Percentiles rank a stretch among this genome's conserved stretches.
Conservation (phyloP, 768 basidiomycete species). For the Trametes meyenii region DNA sequence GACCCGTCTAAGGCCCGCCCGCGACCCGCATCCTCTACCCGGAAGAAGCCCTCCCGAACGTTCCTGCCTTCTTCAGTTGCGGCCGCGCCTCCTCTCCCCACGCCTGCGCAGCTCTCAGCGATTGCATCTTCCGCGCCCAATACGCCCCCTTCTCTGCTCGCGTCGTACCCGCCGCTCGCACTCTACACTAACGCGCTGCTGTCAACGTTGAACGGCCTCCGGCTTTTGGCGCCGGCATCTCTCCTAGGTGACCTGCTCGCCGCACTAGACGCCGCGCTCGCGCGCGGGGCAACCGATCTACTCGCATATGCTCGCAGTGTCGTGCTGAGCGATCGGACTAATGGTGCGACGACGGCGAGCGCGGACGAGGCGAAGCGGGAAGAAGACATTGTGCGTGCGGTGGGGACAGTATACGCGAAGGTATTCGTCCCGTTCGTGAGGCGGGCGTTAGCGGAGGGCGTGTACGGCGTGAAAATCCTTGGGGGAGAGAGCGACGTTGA, state of each 20-base stretch:
- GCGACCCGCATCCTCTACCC: slow-evolving; percentile 1
- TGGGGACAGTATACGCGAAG: slow-evolving; percentile 58
- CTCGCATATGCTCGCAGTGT: slow-evolving; percentile 42
- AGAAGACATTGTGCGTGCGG: slow-evolving; percentile 45
- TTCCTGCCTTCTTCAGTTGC: slow-evolving; percentile 11
- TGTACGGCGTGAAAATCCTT: slow-evolving; percentile 51
- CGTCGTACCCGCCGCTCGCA: slow-evolving; percentile 78
- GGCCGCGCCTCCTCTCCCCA: slow-evolving; percentile 22
- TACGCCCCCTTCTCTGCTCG: slow-evolving; percentile 70
- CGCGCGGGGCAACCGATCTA: slow-evolving; percentile 47
- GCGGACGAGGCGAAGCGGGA: slow-evolving; percentile 35
- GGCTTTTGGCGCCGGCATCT: slow-evolving; percentile 73
- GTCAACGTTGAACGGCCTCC: slow-evolving; percentile 74
- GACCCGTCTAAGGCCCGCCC: slow-evolving; percentile 2
- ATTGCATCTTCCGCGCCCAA: slow-evolving; percentile 42
- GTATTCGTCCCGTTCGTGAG: slow-evolving; percentile 72
- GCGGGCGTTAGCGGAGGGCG: slow-evolving; percentile 72
- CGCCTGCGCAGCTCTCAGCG: slow-evolving; percentile 19
- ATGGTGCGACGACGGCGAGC: slow-evolving; percentile 19
- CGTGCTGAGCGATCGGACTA: slow-evolving; percentile 2
- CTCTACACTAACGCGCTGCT: slow-evolving; percentile 70
- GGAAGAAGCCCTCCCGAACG: slow-evolving; percentile 23
- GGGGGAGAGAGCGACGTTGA: background rate
- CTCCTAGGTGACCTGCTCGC: slow-evolving; percentile 52
- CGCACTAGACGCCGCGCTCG: slow-evolving; percentile 56